Evolutionary conservation across 2,329 filamentous ascomycete species (phyloP).

Genomic region (Escovopsis sp.): DNA sequence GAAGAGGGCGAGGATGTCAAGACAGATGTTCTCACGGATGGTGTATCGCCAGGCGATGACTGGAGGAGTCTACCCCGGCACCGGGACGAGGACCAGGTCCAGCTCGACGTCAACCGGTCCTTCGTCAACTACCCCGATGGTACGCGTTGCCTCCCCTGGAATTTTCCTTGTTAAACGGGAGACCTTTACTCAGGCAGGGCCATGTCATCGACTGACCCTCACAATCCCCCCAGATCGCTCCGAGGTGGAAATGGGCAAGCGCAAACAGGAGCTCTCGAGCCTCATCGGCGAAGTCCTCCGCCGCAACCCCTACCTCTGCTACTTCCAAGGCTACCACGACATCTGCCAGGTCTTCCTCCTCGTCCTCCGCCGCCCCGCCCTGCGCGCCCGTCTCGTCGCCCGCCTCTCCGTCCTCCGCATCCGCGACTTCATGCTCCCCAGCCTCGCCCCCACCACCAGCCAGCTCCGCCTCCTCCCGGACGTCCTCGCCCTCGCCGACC

Average conservation of each 20-base stretch:
- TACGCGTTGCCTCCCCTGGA: constrained; percentile 21
- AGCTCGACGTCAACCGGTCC: constrained; percentile 84
- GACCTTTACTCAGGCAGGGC: not conserved
- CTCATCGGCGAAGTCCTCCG: constrained; percentile 74
- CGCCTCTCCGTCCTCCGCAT: constrained; percentile 84
- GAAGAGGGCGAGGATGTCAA: no score
- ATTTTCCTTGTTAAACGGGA: not conserved
- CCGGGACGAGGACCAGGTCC: constrained; percentile 77
- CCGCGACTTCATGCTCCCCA: constrained; percentile 94
- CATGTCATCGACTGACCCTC: not conserved
- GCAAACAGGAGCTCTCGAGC: constrained; percentile 62
- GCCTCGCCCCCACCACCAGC: constrained; percentile 60
- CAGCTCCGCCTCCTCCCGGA: constrained; percentile 81
- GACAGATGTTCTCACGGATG: no score
- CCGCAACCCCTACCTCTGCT: constrained; percentile 67
- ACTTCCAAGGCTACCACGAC: constrained; percentile 98
- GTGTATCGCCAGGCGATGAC: constrained; percentile 7
- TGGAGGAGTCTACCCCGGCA: constrained; percentile 61
- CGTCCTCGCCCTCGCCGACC: constrained; percentile 59
- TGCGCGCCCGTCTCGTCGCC: constrained; percentile 49
- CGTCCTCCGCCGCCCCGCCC: constrained; percentile 49
- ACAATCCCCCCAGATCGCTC: constrained; percentile 41
- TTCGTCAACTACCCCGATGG: constrained; percentile 90
- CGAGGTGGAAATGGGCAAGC: constrained; percentile 48
- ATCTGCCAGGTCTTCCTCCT: constrained; percentile 92